phyloP scores from a whole-genome alignment of 176 grass and related monocot species.

The Musa troglodytarum region DNA sequence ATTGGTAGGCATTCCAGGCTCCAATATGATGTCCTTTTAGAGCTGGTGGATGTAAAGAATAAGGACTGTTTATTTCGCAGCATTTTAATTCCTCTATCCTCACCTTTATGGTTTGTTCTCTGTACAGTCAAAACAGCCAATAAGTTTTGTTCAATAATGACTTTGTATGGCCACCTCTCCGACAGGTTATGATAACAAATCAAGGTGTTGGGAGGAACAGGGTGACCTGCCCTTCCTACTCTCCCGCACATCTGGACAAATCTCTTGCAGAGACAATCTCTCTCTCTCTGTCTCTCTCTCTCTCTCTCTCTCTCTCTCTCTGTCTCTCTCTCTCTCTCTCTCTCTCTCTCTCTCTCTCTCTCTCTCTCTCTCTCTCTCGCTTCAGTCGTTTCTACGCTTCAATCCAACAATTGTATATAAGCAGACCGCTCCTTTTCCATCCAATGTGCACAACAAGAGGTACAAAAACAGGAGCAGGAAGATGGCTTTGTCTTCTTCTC shows the following conservation, averaged over 20 bases:
- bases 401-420: neutral
- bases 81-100: neutral
- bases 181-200: slow-evolving; percentile 12
- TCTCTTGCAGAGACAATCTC: neutral
- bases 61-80: neutral
- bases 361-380: neutral
- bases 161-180: neutral
- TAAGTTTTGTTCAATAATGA: neutral
- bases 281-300: neutral
- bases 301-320: neutral
- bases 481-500: slow-evolving; percentile 1
- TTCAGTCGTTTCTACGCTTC: neutral
- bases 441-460: neutral
- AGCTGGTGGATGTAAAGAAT: neutral
- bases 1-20: neutral
- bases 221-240: slow-evolving; percentile 7
- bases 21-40: neutral
- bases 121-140: neutral
- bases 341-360: neutral
- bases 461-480: neutral
- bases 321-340: neutral
- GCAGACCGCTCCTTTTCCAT: neutral
- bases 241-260: neutral
- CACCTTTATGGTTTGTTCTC: neutral
- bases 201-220: slow-evolving; percentile 1